A percentile compares a stretch with the other conserved stretches of the same genome.
These are phyloP conservation scores for Didymella pomorum DNA, from an alignment of 2,329 filamentous ascomycete species.

Conservation along the genomic window DNA sequence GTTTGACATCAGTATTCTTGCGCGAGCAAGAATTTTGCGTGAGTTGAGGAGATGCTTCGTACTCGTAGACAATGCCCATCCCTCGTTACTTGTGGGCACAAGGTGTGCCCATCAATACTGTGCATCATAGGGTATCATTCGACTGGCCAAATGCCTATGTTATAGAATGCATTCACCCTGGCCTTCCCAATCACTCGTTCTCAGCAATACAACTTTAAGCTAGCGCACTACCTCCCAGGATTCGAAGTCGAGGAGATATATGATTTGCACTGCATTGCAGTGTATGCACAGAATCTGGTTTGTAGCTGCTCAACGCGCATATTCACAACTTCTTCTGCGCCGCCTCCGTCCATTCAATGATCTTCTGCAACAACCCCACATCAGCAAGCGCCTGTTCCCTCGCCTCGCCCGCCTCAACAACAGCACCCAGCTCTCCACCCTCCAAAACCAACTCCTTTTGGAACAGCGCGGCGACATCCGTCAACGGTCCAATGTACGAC, in stretches of 20 bases:
- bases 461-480: slow-evolving; percentile 49
- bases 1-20: too few species aligned
- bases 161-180: too few species aligned
- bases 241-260: too few species aligned
- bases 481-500: slow-evolving; percentile 55
- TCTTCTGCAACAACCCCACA: slow-evolving; percentile 47
- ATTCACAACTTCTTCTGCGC: slow-evolving; percentile 2
- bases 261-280: neutral
- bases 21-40: neutral
- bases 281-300: neutral
- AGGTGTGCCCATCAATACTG: too few species aligned
- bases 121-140: too few species aligned
- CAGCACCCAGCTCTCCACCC: slow-evolving; percentile 47
- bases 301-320: neutral
- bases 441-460: slow-evolving; percentile 45
- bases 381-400: slow-evolving; percentile 46
- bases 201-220: too few species aligned
- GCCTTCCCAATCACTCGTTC: too few species aligned
- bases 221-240: too few species aligned
- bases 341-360: slow-evolving; percentile 41
- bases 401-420: slow-evolving; percentile 48
- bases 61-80: too few species aligned
- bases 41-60: too few species aligned
- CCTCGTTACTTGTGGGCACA: too few species aligned
- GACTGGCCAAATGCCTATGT: too few species aligned